A percentile compares a stretch with the other conserved stretches of the same genome.
Evolutionary conservation across 495 filamentous ascomycete genomes (phyloP).

Genomic region (Cercophora sp.): DNA sequence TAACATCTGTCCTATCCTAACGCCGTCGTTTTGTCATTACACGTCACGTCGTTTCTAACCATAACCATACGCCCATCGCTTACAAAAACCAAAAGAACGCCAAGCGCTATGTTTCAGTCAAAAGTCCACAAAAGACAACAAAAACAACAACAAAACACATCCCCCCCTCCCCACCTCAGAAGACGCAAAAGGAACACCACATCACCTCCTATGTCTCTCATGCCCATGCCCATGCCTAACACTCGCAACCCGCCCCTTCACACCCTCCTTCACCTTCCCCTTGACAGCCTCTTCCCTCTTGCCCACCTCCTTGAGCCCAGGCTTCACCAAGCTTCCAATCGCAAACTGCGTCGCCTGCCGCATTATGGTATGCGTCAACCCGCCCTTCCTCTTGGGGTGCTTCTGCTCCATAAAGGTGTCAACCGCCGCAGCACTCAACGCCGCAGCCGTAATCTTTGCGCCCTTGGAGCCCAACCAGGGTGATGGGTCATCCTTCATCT

Average conservation of each 20-base stretch:
- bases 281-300: conserved; percentile 4
- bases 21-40: no score
- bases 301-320: background rate
- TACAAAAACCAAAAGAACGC: no score
- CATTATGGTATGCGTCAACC: conserved; percentile 23
- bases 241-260: background rate
- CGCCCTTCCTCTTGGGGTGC: conserved; percentile 26
- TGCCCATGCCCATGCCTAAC: background rate
- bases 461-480: conserved; percentile 28
- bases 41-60: no score
- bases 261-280: background rate
- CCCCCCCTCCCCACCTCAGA: background rate
- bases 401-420: conserved; percentile 26
- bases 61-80: no score
- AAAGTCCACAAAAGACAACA: background rate
- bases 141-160: background rate
- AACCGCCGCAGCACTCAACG: conserved; percentile 27
- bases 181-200: background rate
- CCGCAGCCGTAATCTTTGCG: conserved; percentile 25
- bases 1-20: no score
- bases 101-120: no score
- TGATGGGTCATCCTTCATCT: conserved; percentile 21
- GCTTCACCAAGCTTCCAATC: conserved; percentile 21
- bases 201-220: background rate
- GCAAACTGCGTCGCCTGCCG: conserved; percentile 22